Evolutionary conservation across 768 basidiomycete species (phyloP).

Genomic region (Amanita subjunquillea): DNA sequence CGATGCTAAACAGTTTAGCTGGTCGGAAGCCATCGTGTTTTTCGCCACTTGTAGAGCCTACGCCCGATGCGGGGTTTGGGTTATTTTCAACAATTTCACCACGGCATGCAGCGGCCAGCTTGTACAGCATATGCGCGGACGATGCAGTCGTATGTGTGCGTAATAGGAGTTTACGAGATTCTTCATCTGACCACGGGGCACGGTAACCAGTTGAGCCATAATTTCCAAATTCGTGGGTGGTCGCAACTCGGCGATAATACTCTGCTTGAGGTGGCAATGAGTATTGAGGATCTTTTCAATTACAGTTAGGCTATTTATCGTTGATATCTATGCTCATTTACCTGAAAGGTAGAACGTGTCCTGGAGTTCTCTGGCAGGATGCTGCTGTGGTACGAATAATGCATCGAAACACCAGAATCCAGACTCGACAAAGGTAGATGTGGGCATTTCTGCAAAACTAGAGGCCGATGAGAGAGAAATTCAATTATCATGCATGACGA

Average conservation of each 20-base stretch:
- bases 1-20: conserved; percentile 93
- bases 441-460: conserved; percentile 99
- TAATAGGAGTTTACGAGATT: conserved; percentile 85
- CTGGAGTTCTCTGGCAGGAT: conserved; percentile 94
- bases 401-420: conserved; percentile 99
- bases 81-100: conserved; percentile 41
- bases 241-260: conserved; percentile 80
- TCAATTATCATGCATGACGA: not conserved
- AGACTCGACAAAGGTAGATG: conserved; percentile 90
- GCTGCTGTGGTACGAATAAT: conserved; percentile 96
- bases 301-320: conserved; percentile 1
- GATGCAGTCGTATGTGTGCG: conserved; percentile 97
- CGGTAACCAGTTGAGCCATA: conserved; percentile 95
- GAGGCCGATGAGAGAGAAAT: not conserved
- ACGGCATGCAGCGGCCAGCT: conserved; percentile 78
- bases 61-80: conserved; percentile 22
- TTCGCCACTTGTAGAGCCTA: conserved; percentile 23
- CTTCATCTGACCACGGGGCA: conserved; percentile 89
- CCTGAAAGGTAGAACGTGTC: conserved; percentile 99
- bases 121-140: conserved; percentile 88
- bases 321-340: conserved; percentile 10
- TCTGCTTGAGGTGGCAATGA: conserved; percentile 67
- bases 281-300: conserved; percentile 56
- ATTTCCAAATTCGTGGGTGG: conserved; percentile 78
- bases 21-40: conserved; percentile 74